These are phyloP conservation scores for Sphagnum fallax DNA, from an alignment of 228 moss, liverwort and hornwort species.

Conservation along the genomic window DNA sequence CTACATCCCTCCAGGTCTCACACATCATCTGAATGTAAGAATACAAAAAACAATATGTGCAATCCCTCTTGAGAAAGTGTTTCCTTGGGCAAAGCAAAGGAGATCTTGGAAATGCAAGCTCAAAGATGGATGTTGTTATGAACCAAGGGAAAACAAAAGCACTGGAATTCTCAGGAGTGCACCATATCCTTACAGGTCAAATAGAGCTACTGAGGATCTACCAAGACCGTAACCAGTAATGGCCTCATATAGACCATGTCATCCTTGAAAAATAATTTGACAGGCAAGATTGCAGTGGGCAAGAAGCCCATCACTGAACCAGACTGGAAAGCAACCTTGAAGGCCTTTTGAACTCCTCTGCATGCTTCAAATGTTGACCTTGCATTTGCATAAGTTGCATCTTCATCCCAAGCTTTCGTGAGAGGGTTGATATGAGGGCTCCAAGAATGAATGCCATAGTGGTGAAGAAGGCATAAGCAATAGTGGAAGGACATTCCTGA, in stretches of 20 bases:
- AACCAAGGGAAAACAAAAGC: too few species aligned
- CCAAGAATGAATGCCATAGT: conserved; percentile 81
- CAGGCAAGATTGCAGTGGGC: conserved; percentile 53
- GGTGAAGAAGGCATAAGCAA: conserved; percentile 64
- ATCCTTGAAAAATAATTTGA: conserved; percentile 65
- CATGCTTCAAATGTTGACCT: conserved; percentile 76
- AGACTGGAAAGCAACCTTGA: conserved; percentile 71
- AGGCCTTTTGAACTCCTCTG: conserved; percentile 58
- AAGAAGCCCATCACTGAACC: conserved; percentile 87
- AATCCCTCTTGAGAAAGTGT: too few species aligned
- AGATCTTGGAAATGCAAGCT: too few species aligned
- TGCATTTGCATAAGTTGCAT: conserved; percentile 95
- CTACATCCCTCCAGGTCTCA: too few species aligned
- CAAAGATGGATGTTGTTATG: too few species aligned
- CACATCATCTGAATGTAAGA: too few species aligned
- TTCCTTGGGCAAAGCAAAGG: too few species aligned
- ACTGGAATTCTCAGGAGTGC: too few species aligned
- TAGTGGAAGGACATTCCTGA: conserved; percentile 34
- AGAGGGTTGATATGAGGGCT: conserved; percentile 61
- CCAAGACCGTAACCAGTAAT: conserved; percentile 91
- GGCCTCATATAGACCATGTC: conserved; percentile 79
- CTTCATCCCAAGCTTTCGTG: conserved; percentile 80
- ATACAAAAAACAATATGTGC: too few species aligned
- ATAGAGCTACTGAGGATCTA: conserved; percentile 79
- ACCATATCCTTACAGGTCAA: not conserved